Evolutionary conservation across 768 basidiomycete species (phyloP), one percentile per base, ranked within the genome.

Genomic region (Boletus coccyginus): DNA sequence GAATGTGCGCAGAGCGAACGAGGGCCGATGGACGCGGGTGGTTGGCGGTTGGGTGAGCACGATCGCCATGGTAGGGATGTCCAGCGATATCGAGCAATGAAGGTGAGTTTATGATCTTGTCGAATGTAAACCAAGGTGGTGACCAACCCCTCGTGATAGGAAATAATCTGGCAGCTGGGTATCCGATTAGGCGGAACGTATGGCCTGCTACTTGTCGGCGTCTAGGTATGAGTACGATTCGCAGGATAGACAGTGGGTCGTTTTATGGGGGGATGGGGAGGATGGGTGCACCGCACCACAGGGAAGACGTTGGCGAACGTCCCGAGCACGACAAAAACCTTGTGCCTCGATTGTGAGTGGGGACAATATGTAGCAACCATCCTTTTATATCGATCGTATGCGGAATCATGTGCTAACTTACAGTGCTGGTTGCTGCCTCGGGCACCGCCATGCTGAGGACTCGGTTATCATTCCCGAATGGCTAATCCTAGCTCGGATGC

Each of bases 21-120:
- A 58, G 45, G 57, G 42, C 2, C 39, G 62, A 46, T 45, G 57
- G 40, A 38, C 32, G 35, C 32, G 45, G 6, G 52, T 46, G n/a
- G 48, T 17, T 19, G 46, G 45, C 38, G 57, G 49, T 41, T 56
- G 62, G 16, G 50, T 41, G 42, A 52, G 57, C 27, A 33, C 27
- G 47, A 48, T 56, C 4, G 54, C 35, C 67, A 69, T 69, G 51
- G 21, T 42, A 29, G 43, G 29, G 46, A 27, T 2, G 24, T 41
- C 31, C 29, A 16, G 33, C 7, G 55, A 45, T 48, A 11, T 45
- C 19, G 7, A 38, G 32, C 16, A 32, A 35, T 12, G 27, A 44
- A 57, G 50, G 62, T 59, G 46, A 47, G 62, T 51, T 48, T 60
- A 57, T 57, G 53, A 35, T 43, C 11, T 56, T 40, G 41, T 43